A percentile compares a stretch with the other conserved stretches of the same genome.
phyloP scores from a whole-genome alignment of 441 rosid genomes.

The Eruca vesicaria region DNA sequence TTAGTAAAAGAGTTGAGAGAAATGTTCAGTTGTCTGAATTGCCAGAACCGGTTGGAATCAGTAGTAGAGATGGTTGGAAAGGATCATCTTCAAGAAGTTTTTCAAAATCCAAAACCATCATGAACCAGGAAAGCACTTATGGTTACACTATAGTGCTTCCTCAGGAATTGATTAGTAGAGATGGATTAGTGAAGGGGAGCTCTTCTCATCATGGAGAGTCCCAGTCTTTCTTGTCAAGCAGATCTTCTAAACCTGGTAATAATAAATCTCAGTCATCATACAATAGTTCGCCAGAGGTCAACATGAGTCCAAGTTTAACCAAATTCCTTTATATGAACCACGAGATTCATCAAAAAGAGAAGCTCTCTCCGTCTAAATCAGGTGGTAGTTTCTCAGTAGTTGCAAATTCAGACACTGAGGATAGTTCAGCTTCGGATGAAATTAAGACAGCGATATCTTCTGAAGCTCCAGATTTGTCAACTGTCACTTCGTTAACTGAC shows the following conservation, averaged over 20 bases:
- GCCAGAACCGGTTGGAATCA: conserved; percentile 81
- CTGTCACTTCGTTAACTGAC: conserved; percentile 35
- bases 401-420: conserved; percentile 42
- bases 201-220: conserved; percentile 40
- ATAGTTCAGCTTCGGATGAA: conserved; percentile 37
- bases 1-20: conserved; percentile 33
- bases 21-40: conserved; percentile 31
- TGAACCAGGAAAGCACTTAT: conserved; percentile 57
- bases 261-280: conserved; percentile 43
- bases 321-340: conserved; percentile 35
- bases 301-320: conserved; percentile 35
- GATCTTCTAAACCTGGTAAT: conserved; percentile 41
- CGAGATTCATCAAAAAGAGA: conserved; percentile 35
- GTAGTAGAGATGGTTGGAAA: conserved; percentile 98
- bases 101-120: conserved; percentile 68
- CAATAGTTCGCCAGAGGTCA: conserved; percentile 52
- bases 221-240: conserved; percentile 45
- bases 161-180: conserved; percentile 44
- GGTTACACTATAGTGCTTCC: conserved; percentile 48
- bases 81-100: conserved; percentile 52
- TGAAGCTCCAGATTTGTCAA: conserved; percentile 36
- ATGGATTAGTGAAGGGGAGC: conserved; percentile 46
- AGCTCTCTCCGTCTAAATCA: conserved; percentile 41
- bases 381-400: conserved; percentile 34
- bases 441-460: conserved; percentile 36